Percentiles rank a stretch among this genome's conserved stretches.
phyloP scores from a whole-genome alignment of 2,329 filamentous ascomycete species.

The Aplosporella prunicola region DNA sequence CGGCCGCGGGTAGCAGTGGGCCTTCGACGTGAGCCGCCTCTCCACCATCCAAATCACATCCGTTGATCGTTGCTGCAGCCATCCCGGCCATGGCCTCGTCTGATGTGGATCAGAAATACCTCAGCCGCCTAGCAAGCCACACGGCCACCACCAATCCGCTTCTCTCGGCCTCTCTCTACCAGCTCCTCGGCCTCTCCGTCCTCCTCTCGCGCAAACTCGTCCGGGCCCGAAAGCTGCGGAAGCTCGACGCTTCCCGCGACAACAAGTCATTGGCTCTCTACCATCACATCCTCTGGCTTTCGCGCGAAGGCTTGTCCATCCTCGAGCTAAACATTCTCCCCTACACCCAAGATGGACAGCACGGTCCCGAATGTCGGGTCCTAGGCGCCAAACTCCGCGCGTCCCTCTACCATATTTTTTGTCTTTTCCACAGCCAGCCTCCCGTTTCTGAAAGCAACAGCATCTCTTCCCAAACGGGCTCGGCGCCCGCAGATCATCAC shows the following conservation, averaged over 20 bases:
- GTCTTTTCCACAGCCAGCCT: slow-evolving; percentile 88
- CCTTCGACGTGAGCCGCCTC: too few species aligned
- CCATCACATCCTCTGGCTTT: slow-evolving; percentile 89
- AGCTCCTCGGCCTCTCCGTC: slow-evolving; percentile 82
- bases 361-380: slow-evolving; percentile 73
- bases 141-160: slow-evolving; percentile 70
- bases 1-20: too few species aligned
- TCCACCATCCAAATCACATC: too few species aligned
- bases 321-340: slow-evolving; percentile 80
- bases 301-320: slow-evolving; percentile 80
- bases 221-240: slow-evolving; percentile 71
- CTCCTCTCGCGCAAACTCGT: slow-evolving; percentile 78
- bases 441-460: slow-evolving; percentile 46
- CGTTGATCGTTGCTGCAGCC: too few species aligned
- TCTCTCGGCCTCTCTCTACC: slow-evolving; percentile 75
- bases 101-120: slow-evolving; percentile 94
- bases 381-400: slow-evolving; percentile 85
- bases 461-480: too few species aligned
- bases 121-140: slow-evolving; percentile 76
- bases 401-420: slow-evolving; percentile 94
- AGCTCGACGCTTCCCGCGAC: slow-evolving; percentile 67
- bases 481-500: slow-evolving; percentile 32
- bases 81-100: slow-evolving; percentile 70
- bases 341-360: slow-evolving; percentile 56
- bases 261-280: slow-evolving; percentile 76